Conservation (phyloP, 2,329 filamentous ascomycete genomes). For the Rhynchosporium agropyri region DNA sequence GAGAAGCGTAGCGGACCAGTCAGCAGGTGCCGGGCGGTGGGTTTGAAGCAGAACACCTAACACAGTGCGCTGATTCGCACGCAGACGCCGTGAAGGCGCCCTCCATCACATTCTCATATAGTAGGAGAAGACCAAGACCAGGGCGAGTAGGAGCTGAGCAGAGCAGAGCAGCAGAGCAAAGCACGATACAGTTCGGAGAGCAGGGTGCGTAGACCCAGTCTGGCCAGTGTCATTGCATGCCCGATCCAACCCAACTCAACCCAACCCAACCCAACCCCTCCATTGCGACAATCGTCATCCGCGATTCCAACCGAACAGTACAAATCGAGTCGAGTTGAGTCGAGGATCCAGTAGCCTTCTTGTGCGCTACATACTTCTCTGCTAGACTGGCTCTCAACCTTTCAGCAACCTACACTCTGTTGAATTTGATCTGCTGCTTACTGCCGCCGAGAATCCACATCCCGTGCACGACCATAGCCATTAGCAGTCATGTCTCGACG, state of each 20-base stretch:
- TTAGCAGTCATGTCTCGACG: slow-evolving; percentile 24
- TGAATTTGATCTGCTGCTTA: slow-evolving; percentile 8
- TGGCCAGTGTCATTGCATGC: too few relatives aligned
- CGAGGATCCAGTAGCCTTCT: slow-evolving; percentile 20
- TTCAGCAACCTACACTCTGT: neutral
- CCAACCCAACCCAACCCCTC: slow-evolving; percentile 29
- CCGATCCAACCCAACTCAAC: neutral
- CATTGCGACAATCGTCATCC: slow-evolving; percentile 33
- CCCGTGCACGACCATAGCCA: neutral
- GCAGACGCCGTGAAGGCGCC: too few relatives aligned
- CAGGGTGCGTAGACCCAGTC: too few relatives aligned
- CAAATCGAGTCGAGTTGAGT: slow-evolving; percentile 14
- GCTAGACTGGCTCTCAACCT: slow-evolving; percentile 8
- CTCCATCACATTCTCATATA: slow-evolving; percentile 21
- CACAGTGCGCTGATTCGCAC: slow-evolving; percentile 30
- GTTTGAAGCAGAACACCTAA: slow-evolving; percentile 24
- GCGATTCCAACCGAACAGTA: slow-evolving; percentile 20
- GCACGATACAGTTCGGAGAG: too few relatives aligned
- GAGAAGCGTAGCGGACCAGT: slow-evolving; percentile 20
- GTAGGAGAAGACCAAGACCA: slow-evolving; percentile 3
- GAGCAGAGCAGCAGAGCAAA: neutral
- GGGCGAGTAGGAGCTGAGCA: slow-evolving; percentile 9
- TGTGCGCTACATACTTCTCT: slow-evolving; percentile 20
- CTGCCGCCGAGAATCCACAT: neutral
- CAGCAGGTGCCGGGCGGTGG: slow-evolving; percentile 14